These are phyloP conservation scores for Colletotrichum costaricense DNA, from an alignment of 2,329 filamentous ascomycete genomes.

Conservation along the genomic window DNA sequence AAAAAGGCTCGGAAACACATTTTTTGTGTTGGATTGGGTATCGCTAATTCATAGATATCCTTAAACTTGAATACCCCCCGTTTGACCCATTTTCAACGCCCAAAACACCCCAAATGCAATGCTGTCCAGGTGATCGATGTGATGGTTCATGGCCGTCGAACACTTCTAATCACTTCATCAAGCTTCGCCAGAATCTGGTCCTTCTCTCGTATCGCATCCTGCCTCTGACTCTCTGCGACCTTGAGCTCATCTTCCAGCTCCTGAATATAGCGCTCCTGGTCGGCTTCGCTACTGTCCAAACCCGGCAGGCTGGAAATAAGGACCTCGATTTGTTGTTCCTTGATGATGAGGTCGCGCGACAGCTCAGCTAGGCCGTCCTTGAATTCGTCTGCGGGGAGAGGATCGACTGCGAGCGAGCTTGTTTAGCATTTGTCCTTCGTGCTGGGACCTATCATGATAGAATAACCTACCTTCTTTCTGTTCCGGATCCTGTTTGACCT, in stretches of 20 bases:
- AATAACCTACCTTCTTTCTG: slow-evolving; percentile 61
- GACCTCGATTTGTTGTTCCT: slow-evolving; percentile 85
- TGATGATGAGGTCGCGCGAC: slow-evolving; percentile 79
- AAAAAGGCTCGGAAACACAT: slow-evolving; percentile 2
- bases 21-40: slow-evolving; percentile 4
- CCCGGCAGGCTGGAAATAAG: slow-evolving; percentile 82
- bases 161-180: slow-evolving; percentile 69
- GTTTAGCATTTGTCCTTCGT: not conserved
- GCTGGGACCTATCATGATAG: not conserved
- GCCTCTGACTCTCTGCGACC: slow-evolving; percentile 70
- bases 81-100: slow-evolving; percentile 12
- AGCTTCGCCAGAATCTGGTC: slow-evolving; percentile 70
- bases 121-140: not conserved
- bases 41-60: slow-evolving; percentile 15
- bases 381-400: slow-evolving; percentile 73
- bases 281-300: slow-evolving; percentile 80
- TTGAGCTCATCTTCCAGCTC: slow-evolving; percentile 75
- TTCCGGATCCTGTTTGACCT: slow-evolving; percentile 65
- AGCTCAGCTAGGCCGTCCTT: slow-evolving; percentile 77
- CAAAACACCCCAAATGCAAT: slow-evolving; percentile 44
- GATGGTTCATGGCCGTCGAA: slow-evolving; percentile 64
- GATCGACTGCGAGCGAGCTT: slow-evolving; percentile 61
- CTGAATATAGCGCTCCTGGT: slow-evolving; percentile 76
- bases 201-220: slow-evolving; percentile 72
- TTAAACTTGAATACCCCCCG: slow-evolving; percentile 8